Evolutionary conservation across 139 green algal species (phyloP).

Genomic region (Mesostigma viride): DNA sequence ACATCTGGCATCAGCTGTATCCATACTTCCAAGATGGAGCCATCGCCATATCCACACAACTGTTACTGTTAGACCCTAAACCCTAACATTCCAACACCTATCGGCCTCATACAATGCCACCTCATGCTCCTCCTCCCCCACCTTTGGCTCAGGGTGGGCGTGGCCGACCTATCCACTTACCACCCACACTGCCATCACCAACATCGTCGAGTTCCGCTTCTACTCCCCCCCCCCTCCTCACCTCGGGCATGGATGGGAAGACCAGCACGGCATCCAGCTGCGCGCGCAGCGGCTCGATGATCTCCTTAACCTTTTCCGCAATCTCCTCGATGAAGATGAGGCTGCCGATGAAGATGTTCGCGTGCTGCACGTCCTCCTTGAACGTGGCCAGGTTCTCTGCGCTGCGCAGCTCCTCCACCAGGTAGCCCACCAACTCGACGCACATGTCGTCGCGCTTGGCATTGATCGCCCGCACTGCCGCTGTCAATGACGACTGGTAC

Average conservation of each 20-base stretch:
- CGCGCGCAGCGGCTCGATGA: conserved; percentile 62
- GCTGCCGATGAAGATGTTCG: conserved; percentile 93
- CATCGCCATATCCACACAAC: no score
- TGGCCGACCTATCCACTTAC: no score
- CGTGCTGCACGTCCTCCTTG: conserved; percentile 69
- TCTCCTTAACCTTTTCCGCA: conserved; percentile 89
- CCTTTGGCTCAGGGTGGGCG: no score
- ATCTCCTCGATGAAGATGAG: conserved; percentile 99
- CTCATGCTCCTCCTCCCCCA: no score
- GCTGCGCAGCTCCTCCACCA: conserved; percentile 94
- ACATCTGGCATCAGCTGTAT: no score
- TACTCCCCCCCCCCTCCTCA: no score
- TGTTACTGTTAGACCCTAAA: no score
- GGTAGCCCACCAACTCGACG: conserved; percentile 92
- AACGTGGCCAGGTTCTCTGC: conserved; percentile 75
- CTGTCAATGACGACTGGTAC: conserved; percentile 82
- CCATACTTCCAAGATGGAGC: no score
- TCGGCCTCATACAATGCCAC: no score
- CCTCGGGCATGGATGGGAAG: conserved; percentile 95
- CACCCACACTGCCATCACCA: no score
- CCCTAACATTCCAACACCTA: no score
- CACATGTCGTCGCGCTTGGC: conserved; percentile 65
- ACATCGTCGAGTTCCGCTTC: no score
- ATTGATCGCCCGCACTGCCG: conserved; percentile 87
- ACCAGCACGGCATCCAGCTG: conserved; percentile 88